Base-by-base conservation (phyloP, 2,329 filamentous ascomycete species). In the Claviceps spartinae region DNA sequence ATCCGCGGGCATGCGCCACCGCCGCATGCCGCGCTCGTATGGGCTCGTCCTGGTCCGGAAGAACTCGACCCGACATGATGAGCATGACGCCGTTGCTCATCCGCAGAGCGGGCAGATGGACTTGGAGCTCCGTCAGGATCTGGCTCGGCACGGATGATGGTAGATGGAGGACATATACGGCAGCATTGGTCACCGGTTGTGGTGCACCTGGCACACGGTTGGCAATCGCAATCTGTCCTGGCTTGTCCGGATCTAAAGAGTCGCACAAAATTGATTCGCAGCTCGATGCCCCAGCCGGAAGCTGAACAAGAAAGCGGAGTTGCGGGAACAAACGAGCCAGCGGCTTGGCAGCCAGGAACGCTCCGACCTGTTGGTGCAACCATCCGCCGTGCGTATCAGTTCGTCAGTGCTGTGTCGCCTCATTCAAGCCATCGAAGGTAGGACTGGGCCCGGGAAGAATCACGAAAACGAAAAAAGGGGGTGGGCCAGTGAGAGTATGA, bases 81-180 rank as follows among this genome's bases (percentile, higher is more conserved):
- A 53, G 37, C 52, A 53, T 46, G 36, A 50, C 20, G 18, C 48
- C 52, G 13, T 42, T 34, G 42, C 52, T 49, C 37, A 22, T 30
- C 9, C 48, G 47, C 7, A 53, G 40, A 20, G 45, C 43, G 5
- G 26, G 20, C 1, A 53, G 43, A 26, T 53, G 43, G 2, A 41
- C 43, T 42, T 46, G 41, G 8, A 53, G 51, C 42, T 50, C 52
- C 20, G 26, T 30, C 40, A 50, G 40, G 18, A 50, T 42, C 11
- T 26, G 16, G 24, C 16, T 14, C 9, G 47, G 30, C 42, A 36
- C 3, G 7, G 43, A 47, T 37, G 38, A 49, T 13, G 52, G 47
- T 2, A 50, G 48, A 43, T 55, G 53, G n/a, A 55, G 51, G 30
- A 55, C 47, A 48, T 55, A 55, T 6, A 55, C 47, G 6, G 47